These are phyloP conservation scores for Ophiocordyceps camponoti-floridani DNA, from an alignment of 2,329 filamentous ascomycete genomes.

Conservation along the genomic window DNA sequence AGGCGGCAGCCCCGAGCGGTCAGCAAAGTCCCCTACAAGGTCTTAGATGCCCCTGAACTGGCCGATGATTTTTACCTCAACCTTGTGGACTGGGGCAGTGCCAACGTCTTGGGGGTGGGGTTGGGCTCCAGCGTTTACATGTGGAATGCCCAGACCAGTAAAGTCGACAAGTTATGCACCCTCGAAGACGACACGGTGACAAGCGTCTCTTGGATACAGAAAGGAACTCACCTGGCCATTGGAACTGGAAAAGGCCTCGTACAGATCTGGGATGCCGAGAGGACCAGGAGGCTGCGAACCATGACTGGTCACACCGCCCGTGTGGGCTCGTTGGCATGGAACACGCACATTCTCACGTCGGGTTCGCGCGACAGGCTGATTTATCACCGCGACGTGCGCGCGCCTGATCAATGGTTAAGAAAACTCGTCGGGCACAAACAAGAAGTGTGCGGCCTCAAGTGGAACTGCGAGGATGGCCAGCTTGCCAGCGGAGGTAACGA, in stretches of 20 bases:
- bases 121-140: constrained; percentile 90
- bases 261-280: constrained; percentile 94
- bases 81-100: constrained; percentile 92
- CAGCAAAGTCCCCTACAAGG: constrained; percentile 94
- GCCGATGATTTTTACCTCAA: constrained; percentile 98
- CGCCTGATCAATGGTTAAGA: constrained; percentile 74
- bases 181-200: constrained; percentile 87
- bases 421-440: constrained; percentile 91
- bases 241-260: constrained; percentile 89
- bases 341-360: constrained; percentile 90
- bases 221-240: constrained; percentile 88
- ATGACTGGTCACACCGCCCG: constrained; percentile 94
- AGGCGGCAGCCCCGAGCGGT: constrained; percentile 77
- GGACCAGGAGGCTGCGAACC: constrained; percentile 66
- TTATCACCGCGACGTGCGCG: constrained; percentile 87
- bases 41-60: constrained; percentile 86
- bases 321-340: constrained; percentile 92
- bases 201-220: constrained; percentile 95
- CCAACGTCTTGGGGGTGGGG: constrained; percentile 84
- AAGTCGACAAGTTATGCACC: constrained; percentile 87
- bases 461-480: constrained; percentile 93
- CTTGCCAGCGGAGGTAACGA: constrained; percentile 93
- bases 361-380: constrained; percentile 87
- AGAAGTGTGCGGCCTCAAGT: constrained; percentile 89
- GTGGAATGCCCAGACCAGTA: constrained; percentile 87